Conservation (phyloP, 1,284 basidiomycete genomes). For the Chondrostereum purpureum region DNA sequence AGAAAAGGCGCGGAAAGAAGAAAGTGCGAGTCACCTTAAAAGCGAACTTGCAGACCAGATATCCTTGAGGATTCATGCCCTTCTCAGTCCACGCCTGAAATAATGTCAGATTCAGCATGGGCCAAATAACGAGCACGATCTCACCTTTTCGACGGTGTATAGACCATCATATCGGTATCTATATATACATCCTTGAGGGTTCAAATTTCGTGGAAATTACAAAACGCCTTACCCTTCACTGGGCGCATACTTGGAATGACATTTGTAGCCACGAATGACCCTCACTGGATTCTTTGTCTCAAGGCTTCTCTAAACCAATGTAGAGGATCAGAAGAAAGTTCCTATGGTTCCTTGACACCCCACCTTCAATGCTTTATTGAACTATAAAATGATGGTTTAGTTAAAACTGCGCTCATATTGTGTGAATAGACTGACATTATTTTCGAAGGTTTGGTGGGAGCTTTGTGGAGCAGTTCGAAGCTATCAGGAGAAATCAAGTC, state of each 20-base stretch:
- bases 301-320: slow-evolving; percentile 46
- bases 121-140: slow-evolving; percentile 5
- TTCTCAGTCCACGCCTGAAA: slow-evolving; percentile 64
- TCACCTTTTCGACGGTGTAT: slow-evolving; percentile 67
- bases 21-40: slow-evolving; percentile 49
- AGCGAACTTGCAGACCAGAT: slow-evolving; percentile 72
- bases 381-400: slow-evolving; percentile 19
- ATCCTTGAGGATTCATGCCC: slow-evolving; percentile 58
- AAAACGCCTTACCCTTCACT: slow-evolving; percentile 51
- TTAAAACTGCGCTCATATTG: background rate
- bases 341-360: too few species aligned
- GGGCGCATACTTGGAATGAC: slow-evolving; percentile 63
- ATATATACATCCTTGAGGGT: too few species aligned
- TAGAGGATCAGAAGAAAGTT: too few species aligned
- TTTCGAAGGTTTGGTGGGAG: slow-evolving; percentile 71
- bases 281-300: slow-evolving; percentile 73
- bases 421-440: slow-evolving; percentile 36
- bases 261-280: slow-evolving; percentile 78
- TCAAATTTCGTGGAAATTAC: slow-evolving; percentile 1
- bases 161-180: slow-evolving; percentile 84
- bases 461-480: slow-evolving; percentile 81
- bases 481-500: slow-evolving; percentile 28
- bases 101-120: slow-evolving; percentile 3
- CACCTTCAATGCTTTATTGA: slow-evolving; percentile 64
- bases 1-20: background rate